phyloP scores from a whole-genome alignment of 192 early-diverging fungal genomes.

The Rhizoclosmatium sp. region DNA sequence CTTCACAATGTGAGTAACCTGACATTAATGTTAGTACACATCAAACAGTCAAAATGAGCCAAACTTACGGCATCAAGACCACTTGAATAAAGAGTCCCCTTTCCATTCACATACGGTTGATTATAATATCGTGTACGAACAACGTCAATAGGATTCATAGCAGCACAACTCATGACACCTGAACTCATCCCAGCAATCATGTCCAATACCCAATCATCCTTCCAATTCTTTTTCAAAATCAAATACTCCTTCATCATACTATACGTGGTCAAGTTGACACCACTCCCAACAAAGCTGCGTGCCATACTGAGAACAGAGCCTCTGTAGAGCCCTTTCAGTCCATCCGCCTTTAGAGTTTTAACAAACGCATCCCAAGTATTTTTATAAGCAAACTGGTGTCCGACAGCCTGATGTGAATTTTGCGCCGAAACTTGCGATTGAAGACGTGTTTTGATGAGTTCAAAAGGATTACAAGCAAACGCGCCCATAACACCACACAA shows the following conservation, averaged over 20 bases:
- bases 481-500: constrained; percentile 80
- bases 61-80: constrained; percentile 52
- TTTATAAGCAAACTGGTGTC: constrained; percentile 69
- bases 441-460: constrained; percentile 76
- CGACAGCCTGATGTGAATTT: constrained; percentile 64
- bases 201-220: constrained; percentile 69
- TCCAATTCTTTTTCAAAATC: constrained; percentile 62
- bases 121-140: constrained; percentile 77
- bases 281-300: constrained; percentile 71
- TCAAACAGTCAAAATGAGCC: background rate
- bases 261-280: constrained; percentile 72
- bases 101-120: constrained; percentile 69
- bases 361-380: constrained; percentile 64
- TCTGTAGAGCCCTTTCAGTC: constrained; percentile 69
- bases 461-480: constrained; percentile 77
- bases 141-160: constrained; percentile 67
- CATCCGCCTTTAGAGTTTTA: constrained; percentile 61
- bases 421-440: constrained; percentile 58
- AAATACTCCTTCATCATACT: constrained; percentile 74
- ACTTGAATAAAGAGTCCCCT: constrained; percentile 61
- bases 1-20: constrained; percentile 62
- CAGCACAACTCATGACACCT: constrained; percentile 60
- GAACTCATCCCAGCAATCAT: constrained; percentile 70
- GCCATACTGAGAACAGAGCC: constrained; percentile 72
- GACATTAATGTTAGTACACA: background rate